Base-by-base conservation (phyloP, 306 rosid species). In the Corylus avellana region DNA sequence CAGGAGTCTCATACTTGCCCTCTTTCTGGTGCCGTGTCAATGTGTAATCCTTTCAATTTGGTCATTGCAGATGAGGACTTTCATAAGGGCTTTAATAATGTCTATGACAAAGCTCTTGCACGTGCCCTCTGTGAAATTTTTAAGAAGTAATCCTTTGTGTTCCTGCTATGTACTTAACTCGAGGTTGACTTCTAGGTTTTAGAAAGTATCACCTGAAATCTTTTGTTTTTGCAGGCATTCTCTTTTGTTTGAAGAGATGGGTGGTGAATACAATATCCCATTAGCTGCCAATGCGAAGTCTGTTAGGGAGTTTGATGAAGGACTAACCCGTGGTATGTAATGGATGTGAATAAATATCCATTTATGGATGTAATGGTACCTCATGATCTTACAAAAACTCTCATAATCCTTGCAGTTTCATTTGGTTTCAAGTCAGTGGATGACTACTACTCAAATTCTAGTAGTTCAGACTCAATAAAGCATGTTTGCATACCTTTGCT, bases 41-140 rank as follows among this genome's bases (percentile, higher is more conserved):
- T 95, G 88, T 95, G 99, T 81, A 93, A 95, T 90, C 99, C 99
- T 73, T 95, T 95, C 86, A 72, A 95, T 89, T 88, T 93, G 90
- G 91, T 93, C 75, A 77, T 86, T 51, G 91, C 98, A 27, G 99
- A 93, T 62, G 96, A 93, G 88, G 96, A 92, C 69, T 93, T 95
- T 78, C 98, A 76, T 44, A 93, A 93, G 85, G 99, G 99, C 72
- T 86, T 94, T 83, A 94, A 94, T 81, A 90, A 47, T 78, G 80
- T 95, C 48, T 95, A 95, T 72, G 92, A 95, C 84, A 93, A 83
- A 79, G 84, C 97, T 82, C 99, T 95, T 47, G 81, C 99, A 27
- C 77, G 75, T 42, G 73, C 91, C 61, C 97, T 95, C 37, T 47
- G 90, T 84, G 72, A 76, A 79, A 93, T 88, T 77, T 95, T 92